Percentiles rank a stretch among this genome's conserved stretches.
Evolutionary conservation across 2,329 filamentous ascomycete species (phyloP).

Genomic region (Alternaria brassicicola): DNA sequence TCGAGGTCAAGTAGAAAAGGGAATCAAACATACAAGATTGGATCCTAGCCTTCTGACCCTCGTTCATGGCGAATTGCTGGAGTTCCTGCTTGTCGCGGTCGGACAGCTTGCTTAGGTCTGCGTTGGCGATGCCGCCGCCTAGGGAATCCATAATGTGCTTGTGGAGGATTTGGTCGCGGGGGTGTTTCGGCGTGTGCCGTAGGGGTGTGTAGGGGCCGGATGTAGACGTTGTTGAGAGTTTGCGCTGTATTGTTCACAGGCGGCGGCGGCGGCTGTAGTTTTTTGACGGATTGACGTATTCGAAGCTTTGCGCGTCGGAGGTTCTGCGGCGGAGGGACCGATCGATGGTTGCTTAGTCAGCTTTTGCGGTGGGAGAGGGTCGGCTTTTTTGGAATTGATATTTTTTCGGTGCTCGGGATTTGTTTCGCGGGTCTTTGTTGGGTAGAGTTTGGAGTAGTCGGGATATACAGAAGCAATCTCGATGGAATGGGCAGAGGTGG

Average conservation of each 20-base stretch:
- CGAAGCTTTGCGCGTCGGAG: conserved; percentile 1
- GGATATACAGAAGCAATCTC: background rate
- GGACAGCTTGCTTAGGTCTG: conserved; percentile 76
- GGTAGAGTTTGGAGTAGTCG: background rate
- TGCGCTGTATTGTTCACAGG: background rate
- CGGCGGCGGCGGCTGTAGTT: background rate
- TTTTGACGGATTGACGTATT: background rate
- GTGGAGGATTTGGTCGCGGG: background rate
- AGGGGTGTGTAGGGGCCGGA: conserved; percentile 6
- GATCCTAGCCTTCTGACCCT: conserved; percentile 83
- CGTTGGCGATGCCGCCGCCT: conserved; percentile 54
- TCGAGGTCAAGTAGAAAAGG: background rate
- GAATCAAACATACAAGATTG: conserved; percentile 52
- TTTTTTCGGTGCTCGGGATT: background rate
- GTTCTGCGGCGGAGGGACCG: background rate
- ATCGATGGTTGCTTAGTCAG: background rate
- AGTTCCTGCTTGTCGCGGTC: conserved; percentile 86
- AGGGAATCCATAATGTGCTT: conserved; percentile 39
- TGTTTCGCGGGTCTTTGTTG: background rate
- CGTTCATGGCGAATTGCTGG: conserved; percentile 81
- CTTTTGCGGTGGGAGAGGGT: background rate
- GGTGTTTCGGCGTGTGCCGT: conserved; percentile 3
- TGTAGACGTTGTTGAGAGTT: background rate
- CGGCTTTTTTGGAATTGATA: too few species aligned
- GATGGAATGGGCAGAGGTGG: background rate